Percentiles rank a stretch among this genome's conserved stretches.
phyloP scores from a whole-genome alignment of 2,329 filamentous ascomycete genomes.

The Diaporthe velutina region DNA sequence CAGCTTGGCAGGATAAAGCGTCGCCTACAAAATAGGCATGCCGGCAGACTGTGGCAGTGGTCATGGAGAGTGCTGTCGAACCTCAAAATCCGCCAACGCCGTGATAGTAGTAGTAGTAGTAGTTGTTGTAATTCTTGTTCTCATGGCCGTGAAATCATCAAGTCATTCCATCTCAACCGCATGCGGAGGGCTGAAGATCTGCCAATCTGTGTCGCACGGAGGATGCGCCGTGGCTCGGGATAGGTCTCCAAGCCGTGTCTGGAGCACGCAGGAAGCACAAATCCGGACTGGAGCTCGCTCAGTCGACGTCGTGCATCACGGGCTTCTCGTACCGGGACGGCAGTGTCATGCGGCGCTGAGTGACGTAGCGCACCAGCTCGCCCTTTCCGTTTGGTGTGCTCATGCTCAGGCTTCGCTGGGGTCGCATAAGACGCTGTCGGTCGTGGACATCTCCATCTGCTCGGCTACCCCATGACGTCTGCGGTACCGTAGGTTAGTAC shows the following conservation, averaged over 20 bases:
- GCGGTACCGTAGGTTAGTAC: constrained; percentile 38
- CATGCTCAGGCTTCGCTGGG: constrained; percentile 56
- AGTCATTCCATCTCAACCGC: constrained; percentile 32
- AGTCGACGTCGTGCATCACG: constrained; percentile 29
- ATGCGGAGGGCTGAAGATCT: background rate
- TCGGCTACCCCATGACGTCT: constrained; percentile 97
- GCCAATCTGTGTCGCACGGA: background rate
- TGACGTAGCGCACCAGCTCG: constrained; percentile 60
- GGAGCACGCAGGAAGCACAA: background rate
- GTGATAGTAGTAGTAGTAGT: constrained; percentile 14
- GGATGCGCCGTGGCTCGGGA: constrained; percentile 4
- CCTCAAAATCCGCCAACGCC: constrained; percentile 39
- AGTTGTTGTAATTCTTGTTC: constrained; percentile 32
- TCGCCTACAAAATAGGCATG: constrained; percentile 13
- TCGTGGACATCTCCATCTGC: constrained; percentile 91
- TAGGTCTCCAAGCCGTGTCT: background rate
- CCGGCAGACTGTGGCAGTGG: constrained; percentile 26
- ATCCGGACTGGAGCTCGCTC: background rate
- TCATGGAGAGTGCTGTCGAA: constrained; percentile 39
- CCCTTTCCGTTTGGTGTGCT: constrained; percentile 57
- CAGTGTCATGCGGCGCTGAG: constrained; percentile 55
- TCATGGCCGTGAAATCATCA: constrained; percentile 41
- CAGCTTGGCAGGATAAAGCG: constrained; percentile 2
- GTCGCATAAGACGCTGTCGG: constrained; percentile 73
- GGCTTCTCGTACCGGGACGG: constrained; percentile 42